Evolutionary conservation across 768 basidiomycete genomes (phyloP).

Genomic region (Sarcodon sp.): DNA sequence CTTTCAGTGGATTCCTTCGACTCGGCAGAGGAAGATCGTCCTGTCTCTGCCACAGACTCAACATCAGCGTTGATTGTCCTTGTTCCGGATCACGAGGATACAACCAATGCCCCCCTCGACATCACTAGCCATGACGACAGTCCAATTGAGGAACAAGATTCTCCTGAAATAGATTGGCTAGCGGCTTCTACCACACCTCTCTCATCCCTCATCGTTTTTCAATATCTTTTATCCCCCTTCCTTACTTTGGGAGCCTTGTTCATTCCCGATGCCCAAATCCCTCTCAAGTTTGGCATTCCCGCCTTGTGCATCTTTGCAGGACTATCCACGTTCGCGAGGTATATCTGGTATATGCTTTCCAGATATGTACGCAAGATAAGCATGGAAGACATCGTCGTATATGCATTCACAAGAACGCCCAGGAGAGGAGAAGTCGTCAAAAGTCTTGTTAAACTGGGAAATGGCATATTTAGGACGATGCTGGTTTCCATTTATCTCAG

Average conservation of each 20-base stretch:
- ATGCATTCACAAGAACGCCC: conserved; percentile 42
- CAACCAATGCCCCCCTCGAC: conserved; percentile 13
- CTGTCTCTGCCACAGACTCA: background rate
- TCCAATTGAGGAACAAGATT: conserved; percentile 21
- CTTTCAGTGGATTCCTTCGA: background rate
- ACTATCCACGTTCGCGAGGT: conserved; percentile 46
- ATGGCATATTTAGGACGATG: conserved; percentile 32
- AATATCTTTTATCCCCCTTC: conserved; percentile 58
- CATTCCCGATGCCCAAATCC: conserved; percentile 30
- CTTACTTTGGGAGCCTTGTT: conserved; percentile 62
- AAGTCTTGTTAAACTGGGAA: conserved; percentile 27
- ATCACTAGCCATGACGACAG: conserved; percentile 36
- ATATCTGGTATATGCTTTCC: conserved; percentile 70
- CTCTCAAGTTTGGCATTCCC: conserved; percentile 33
- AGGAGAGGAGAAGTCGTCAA: conserved; percentile 39
- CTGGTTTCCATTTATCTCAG: conserved; percentile 52
- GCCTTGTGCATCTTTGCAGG: conserved; percentile 39
- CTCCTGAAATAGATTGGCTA: conserved; percentile 12
- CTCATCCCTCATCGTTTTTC: conserved; percentile 41
- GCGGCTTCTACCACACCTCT: conserved; percentile 34
- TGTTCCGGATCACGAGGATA: conserved; percentile 40
- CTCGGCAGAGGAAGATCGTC: background rate
- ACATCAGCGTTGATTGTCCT: conserved; percentile 28
- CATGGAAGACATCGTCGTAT: conserved; percentile 51
- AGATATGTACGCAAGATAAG: conserved; percentile 55